Conservation (phyloP, 1,284 basidiomycete species). For the Ganoderma leucocontextum region DNA sequence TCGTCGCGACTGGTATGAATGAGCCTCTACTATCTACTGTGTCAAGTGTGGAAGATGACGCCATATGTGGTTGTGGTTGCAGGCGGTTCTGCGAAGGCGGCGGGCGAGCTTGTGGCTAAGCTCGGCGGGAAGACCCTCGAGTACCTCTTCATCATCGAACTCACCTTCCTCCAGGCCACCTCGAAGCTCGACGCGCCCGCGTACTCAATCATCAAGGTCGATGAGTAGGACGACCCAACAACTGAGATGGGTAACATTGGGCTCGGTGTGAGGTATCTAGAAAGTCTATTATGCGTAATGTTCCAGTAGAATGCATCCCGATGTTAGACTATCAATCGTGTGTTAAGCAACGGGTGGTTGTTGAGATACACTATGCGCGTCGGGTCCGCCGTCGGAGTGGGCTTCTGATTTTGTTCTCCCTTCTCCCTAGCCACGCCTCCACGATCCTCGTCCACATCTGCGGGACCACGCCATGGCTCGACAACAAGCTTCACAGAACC, state of each 20-base stretch:
- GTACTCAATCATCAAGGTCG: constrained; percentile 85
- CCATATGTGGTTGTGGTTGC: constrained; percentile 2
- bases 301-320: constrained; percentile 23
- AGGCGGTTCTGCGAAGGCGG: constrained; percentile 96
- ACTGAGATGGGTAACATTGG: too few relatives aligned
- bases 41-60: constrained; percentile 11
- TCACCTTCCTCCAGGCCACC: constrained; percentile 84
- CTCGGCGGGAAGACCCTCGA: constrained; percentile 88
- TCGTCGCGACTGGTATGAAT: constrained; percentile 90
- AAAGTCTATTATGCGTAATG: constrained; percentile 12
- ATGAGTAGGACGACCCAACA: constrained; percentile 62
- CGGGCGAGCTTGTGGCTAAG: constrained; percentile 89
- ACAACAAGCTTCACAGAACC: constrained; percentile 62
- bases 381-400: constrained; percentile 38
- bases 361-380: constrained; percentile 76
- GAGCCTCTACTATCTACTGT: background rate
- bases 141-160: constrained; percentile 94
- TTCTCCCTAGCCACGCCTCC: background rate
- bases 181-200: constrained; percentile 86
- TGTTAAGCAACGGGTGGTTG: constrained; percentile 79
- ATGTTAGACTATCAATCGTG: constrained; percentile 66
- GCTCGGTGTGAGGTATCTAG: background rate
- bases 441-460: constrained; percentile 26
- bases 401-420: constrained; percentile 37
- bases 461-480: constrained; percentile 48